These are phyloP conservation scores for Bromus sterilis DNA, from an alignment of 176 grass and related monocot genomes.

Conservation along the genomic window DNA sequence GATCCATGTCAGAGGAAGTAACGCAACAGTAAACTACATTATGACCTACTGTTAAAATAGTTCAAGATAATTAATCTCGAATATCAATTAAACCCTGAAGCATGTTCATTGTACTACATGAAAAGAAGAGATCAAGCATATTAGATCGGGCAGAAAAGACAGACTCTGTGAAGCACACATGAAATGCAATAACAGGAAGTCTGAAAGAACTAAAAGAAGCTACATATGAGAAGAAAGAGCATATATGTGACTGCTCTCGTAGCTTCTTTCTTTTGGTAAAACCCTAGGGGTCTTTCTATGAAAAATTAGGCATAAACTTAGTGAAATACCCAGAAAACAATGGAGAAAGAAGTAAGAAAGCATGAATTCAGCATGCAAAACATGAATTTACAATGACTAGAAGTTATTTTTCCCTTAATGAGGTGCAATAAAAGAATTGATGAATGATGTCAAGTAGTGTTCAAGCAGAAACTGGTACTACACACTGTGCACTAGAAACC, in stretches of 20 bases:
- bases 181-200: background rate
- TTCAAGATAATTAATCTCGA: background rate
- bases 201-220: background rate
- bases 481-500: too few relatives aligned
- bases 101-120: background rate
- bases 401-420: background rate
- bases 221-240: background rate
- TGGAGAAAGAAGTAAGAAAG: background rate
- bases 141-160: background rate
- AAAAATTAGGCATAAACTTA: background rate
- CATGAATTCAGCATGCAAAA: background rate
- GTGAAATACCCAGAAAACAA: background rate
- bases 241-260: background rate
- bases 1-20: background rate
- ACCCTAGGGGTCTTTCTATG: background rate
- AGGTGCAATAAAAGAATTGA: background rate
- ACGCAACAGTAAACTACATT: background rate
- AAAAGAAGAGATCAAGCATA: background rate
- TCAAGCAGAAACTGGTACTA: too few relatives aligned
- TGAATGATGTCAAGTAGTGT: background rate
- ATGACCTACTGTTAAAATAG: background rate
- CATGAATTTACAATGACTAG: background rate
- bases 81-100: background rate
- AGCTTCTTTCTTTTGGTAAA: background rate
- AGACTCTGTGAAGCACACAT: background rate